phyloP scores from a whole-genome alignment of 805 yeast genomes.

The Metschnikowia lachancei region DNA sequence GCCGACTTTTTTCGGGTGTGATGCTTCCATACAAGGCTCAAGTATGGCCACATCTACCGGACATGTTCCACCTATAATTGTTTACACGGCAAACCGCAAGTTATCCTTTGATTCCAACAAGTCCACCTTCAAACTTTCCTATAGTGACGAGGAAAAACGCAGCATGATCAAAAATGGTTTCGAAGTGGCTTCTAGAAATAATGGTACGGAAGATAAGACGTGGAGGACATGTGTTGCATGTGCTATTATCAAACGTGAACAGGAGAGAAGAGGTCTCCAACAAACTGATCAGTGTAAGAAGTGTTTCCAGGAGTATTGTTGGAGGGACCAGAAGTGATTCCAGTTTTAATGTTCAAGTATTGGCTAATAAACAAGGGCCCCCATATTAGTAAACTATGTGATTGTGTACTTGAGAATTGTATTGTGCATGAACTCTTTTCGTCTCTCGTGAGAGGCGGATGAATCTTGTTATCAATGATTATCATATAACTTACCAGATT shows the following conservation, averaged over 20 bases:
- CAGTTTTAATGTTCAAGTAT: too few relatives aligned
- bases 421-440: too few relatives aligned
- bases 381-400: too few relatives aligned
- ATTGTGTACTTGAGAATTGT: too few relatives aligned
- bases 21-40: too few relatives aligned
- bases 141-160: constrained; percentile 20
- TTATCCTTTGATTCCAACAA: constrained; percentile 25
- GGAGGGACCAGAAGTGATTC: too few relatives aligned
- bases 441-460: too few relatives aligned
- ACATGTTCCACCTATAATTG: constrained; percentile 16
- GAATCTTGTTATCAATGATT: too few relatives aligned
- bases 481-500: too few relatives aligned
- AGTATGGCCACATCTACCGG: too few relatives aligned
- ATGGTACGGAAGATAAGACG: constrained; percentile 61
- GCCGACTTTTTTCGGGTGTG: constrained; percentile 27
- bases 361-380: too few relatives aligned
- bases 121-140: constrained; percentile 23
- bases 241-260: constrained; percentile 74
- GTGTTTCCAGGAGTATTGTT: constrained; percentile 73
- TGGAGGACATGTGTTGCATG: constrained; percentile 77
- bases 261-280: constrained; percentile 58
- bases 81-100: constrained; percentile 28
- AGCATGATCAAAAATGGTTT: constrained; percentile 27
- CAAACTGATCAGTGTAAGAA: constrained; percentile 64
- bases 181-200: constrained; percentile 34